Evolutionary conservation across 768 basidiomycete genomes (phyloP), one percentile per base, ranked within the genome.

Genomic region (Russula compacta): DNA sequence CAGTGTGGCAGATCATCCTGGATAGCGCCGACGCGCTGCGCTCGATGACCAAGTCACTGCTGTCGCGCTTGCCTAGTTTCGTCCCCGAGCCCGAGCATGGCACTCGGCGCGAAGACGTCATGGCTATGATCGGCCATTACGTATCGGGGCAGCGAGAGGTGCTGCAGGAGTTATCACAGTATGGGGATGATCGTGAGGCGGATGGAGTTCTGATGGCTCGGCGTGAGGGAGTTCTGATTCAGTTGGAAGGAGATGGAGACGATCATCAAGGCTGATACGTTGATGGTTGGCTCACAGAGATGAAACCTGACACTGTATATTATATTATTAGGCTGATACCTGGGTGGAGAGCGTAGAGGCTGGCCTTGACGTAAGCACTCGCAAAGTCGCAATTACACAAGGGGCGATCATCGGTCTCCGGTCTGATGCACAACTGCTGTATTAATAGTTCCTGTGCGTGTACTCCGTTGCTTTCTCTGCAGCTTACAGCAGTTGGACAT

Each of bases 51-150:
- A 71, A 78, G 57, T 67, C 71, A 19, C 70, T 85, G 53, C 66
- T 83, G 24, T 75, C 77, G 15, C 77, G 76, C 2, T 74, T 89
- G 15, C 84, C 85, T 15, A 46, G 35, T 29, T 35, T 11, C 6
- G 60, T 51, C 4, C 59, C 59, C n/a, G 66, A 57, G 3, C 19
- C 3, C 11, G 50, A 19, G n/a, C 15, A n/a, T 21, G 12, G 19
- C 35, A 58, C 56, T 2, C 68, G 83, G 46, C 77, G 89, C 42
- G 75, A 77, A 4, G 81, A 85, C 11, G 85, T 94, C 1, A 71
- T 71, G 39, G 53, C 65, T 53, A 93, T 93, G 89, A 74, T 87
- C 53, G 72, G 74, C 36, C 74, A 85, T 63, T 93, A 93, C 65
- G 69, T 89, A 8, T 75, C 83, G 73, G 73, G 73, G 4, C 67